Base-by-base conservation (phyloP, 192 early-diverging fungal species). In the Mycoemilia scoparia region DNA sequence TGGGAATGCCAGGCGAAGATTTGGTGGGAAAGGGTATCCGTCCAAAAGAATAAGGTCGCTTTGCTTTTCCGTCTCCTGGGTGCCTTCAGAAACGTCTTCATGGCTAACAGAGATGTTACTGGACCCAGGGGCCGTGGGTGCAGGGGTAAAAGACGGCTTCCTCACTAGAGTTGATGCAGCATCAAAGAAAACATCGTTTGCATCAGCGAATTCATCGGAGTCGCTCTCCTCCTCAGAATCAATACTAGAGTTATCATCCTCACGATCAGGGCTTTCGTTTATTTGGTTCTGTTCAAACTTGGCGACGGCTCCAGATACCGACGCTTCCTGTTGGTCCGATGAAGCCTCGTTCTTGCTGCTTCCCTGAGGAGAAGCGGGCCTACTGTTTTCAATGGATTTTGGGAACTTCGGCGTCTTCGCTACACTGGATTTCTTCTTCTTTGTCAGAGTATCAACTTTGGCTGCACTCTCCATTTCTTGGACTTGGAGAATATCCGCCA, bases 121-220 rank as follows among this genome's bases (percentile, higher is more conserved):
- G 31, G 4, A 18, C 14, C 31, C 4, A 2, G 7, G 19, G 24
- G 13, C 16, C 24, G 3, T 33, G 30, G 10, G 16, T 13, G 25
- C 34, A 21, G 26, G 38, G 43, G 18, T 29, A 31, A 23, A 37
- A 21, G 39, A 39, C 14, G 22, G 23, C 1, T 36, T 18, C 21
- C 43, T 48, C 21, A 47, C 53, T 9, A 48, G 39, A 11, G 35
- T 57, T 5, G 60, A 39, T 11, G 67, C 67, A 1, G 74, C 67
- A 38, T 79, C 73, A 58, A 70, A 79, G 51, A 79, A 79, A 51
- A 74, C 69, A 29, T 79, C 60, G 0, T 53, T 49, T 6, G 60
- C 60, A 41, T 56, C 60, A 0, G 53, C 60, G 46, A 63, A 63
- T 18, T 62, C 75, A 1, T 53, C 69, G 21, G 61, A 55, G 9